Evolutionary conservation across 192 early-diverging fungal genomes (phyloP).

Genomic region (Irineochytrium annulatum): DNA sequence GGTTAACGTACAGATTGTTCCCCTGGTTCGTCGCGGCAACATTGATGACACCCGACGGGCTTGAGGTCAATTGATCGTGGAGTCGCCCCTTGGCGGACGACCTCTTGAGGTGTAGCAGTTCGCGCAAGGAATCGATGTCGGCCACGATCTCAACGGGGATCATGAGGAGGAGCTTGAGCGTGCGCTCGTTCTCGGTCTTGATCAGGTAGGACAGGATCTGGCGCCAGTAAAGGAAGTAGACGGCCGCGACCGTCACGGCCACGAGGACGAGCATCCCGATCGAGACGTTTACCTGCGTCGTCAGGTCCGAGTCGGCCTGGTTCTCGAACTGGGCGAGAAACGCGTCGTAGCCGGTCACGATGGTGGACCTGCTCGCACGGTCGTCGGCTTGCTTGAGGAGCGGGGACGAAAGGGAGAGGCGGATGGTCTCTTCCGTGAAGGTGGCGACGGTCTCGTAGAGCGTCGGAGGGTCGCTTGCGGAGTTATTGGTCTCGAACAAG

Average conservation of each 20-base stretch:
- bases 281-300: conserved; percentile 1
- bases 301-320: not conserved
- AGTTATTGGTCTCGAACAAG: not conserved
- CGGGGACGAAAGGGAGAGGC: too few relatives aligned
- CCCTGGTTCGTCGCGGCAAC: too few relatives aligned
- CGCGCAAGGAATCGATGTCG: conserved; percentile 27
- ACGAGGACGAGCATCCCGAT: conserved; percentile 10
- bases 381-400: too few relatives aligned
- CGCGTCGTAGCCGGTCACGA: not conserved
- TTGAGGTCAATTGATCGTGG: too few relatives aligned
- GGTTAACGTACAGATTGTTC: too few relatives aligned
- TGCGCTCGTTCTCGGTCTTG: conserved; percentile 27
- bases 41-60: too few relatives aligned
- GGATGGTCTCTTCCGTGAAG: conserved; percentile 3
- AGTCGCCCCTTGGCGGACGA: too few relatives aligned
- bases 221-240: conserved; percentile 22
- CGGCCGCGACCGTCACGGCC: conserved; percentile 7
- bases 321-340: not conserved
- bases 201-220: conserved; percentile 21
- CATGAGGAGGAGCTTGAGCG: conserved; percentile 25
- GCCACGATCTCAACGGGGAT: conserved; percentile 29
- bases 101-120: conserved; percentile 21
- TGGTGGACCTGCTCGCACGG: conserved; percentile 11
- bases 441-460: conserved; percentile 9
- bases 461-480: too few relatives aligned